Base-by-base conservation (phyloP, 495 filamentous ascomycete genomes). In the Daldinia childiae region DNA sequence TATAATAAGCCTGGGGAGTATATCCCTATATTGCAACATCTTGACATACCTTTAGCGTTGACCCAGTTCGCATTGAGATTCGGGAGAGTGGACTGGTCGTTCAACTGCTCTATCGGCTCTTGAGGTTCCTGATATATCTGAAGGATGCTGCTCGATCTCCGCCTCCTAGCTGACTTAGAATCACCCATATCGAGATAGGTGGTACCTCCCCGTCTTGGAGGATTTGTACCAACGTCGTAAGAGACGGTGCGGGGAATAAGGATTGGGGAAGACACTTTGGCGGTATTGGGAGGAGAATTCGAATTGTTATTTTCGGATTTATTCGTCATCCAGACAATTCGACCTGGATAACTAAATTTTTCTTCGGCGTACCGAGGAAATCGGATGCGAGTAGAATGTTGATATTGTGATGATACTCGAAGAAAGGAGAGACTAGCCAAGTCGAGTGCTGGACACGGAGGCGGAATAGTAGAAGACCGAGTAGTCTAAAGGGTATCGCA, bases 61-160 rank as follows among this genome's bases (percentile, higher is more conserved):
- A 98, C 95, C 95, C 95, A 99, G 81, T 97, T 91, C 71, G 95
- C 93, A 84, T 99, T 99, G 78, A 98, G 80, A 75, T 99, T 99
- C 32, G 95, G 95, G 68, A 98, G 82, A 12, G 93, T 93, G 29
- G 93, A 90, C 87, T 99, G 95, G 80, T 99, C 95, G 72, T 92
- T 97, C 79, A 93, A 89, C 77, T 97, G 95, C 84, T 98, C 95
- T 80, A 97, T 87, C 64, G 93, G 94, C 82, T 98, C 95, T 58
- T 88, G 87, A 39, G 95, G 95, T 79, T 98, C 95, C 75, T 94
- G 93, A 81, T 98, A 98, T 73, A 88, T 81, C 77, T 85, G 83
- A 79, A 97, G 91, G 79, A 98, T 86, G 80, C 94, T 97, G 84
- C 94, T 97, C 75, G 94, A 97, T 74, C 95, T 88, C 85, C 95